Evolutionary conservation across 192 early-diverging fungal genomes (phyloP), one percentile per base, ranked within the genome.

Genomic region (Dimargaris cristalligena): DNA sequence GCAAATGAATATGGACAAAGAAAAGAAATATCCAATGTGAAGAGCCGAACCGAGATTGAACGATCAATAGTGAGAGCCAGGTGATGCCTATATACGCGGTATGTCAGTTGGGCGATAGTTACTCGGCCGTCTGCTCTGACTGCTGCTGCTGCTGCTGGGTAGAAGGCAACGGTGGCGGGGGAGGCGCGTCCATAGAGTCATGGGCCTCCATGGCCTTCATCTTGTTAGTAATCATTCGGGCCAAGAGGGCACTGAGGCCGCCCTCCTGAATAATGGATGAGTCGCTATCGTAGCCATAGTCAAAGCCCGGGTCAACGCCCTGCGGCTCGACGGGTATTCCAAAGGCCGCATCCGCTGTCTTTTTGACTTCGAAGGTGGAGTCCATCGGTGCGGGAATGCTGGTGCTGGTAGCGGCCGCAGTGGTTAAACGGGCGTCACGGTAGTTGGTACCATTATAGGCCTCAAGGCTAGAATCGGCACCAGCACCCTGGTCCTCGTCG

Each of bases 151-250:
- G 41, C 9, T 44, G 10, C 9, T 9, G 10, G 18, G 10, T n/a
- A n/a, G 54, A 56, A 20, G 54, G 54, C 18, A 56, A 23, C 13
- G 54, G 54, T 23, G 54, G 54, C 9, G 31, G 54, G 16, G 54
- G 54, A 32, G 54, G 16, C 54, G 28, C 16, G 23, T 56, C 54
- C 10, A 23, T 0, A 23, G 26, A 11, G 13, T 34, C 54, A 23
- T 56, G 26, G 2, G 26, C 54, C 32, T 56, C 54, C 54, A 56
- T 56, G 32, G 54, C 54, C 14, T 56, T 29, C 0, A 56, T 29
- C 29, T 56, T 56, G 54, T 56, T 56, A 14, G 54, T 56, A 34
- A 56, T 56, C 54, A 56, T 56, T 20, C 18, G 28, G 54, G 54
- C 54, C 54, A 56, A 34, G 9, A 56, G 31, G 31, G 54, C 54